Base-by-base conservation (phyloP, 129 eudicot species). In the Smallanthus sonchifolius region DNA sequence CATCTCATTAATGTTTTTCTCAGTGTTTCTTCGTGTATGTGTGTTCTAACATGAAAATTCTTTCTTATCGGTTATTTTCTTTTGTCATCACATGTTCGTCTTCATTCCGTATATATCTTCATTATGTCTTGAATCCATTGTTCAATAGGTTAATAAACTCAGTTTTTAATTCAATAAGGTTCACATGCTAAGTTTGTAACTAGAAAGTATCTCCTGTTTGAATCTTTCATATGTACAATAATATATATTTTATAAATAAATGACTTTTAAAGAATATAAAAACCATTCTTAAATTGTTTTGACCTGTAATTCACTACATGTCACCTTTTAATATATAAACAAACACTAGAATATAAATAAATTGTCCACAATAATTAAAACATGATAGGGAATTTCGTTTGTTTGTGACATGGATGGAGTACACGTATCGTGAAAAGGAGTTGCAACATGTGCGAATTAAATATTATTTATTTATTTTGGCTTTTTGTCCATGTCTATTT, bases 341-440 rank as follows among this genome's bases (percentile, higher is more conserved):
- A 57, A 42, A 28, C 57, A 24, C 32, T 39, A 56, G 1, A 54
- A 39, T 6, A 24, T n/a, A 64, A 63, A 48, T 8, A 32, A 34
- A 61, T 61, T 4, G 64, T 48, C 55, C 49, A 64, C 43, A 75
- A 34, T 28, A 60, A 52, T 6, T 4, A 52, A 47, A 30, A 49
- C 55, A 67, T 69, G 61, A 47, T 51, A 34, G n/a, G 17, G 51
- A 34, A 61, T 3, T 32, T 44, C 34, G 38, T 34, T 43, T 35
- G 10, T 43, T 38, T 64, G 64, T 48, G 72, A 64, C 64, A 49
- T 54, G 71, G 49, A 36, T 49, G 55, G 79, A 38, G 65, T 75
- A 75, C 79, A 75, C 73, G 73, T 75, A 65, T 64, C 54, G 10
- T 36, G 79, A 64, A 51, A 65, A 64, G 52, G 72, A 75, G 30